Percentiles rank a stretch among this genome's conserved stretches.
phyloP scores from a whole-genome alignment of 768 basidiomycete genomes.

The Lepiota brunneoincarnata region DNA sequence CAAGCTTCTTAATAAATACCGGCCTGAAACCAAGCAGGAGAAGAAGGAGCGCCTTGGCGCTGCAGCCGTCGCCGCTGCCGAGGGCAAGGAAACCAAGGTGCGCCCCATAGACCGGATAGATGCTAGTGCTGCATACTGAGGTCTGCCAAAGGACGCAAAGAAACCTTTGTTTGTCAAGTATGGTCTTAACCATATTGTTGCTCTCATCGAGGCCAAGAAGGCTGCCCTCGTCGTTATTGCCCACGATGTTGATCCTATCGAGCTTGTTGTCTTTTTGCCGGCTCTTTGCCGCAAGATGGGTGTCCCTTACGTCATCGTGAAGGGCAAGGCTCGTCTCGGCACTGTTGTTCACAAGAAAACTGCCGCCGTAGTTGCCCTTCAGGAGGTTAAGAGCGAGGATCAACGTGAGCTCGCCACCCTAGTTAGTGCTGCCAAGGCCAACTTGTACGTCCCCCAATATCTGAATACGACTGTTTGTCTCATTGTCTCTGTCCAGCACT shows the following conservation, averaged over 20 bases:
- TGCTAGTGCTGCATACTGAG: neutral
- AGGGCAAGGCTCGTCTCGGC: slow-evolving; percentile 97
- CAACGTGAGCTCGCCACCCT: slow-evolving; percentile 89
- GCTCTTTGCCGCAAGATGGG: slow-evolving; percentile 99
- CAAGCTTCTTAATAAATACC: slow-evolving; percentile 97
- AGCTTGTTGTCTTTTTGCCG: slow-evolving; percentile 97
- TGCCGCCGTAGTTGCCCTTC: slow-evolving; percentile 83
- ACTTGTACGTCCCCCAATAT: slow-evolving; percentile 67
- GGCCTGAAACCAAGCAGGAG: slow-evolving; percentile 92
- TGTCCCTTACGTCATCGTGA: slow-evolving; percentile 97
- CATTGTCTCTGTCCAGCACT: slow-evolving; percentile 41
- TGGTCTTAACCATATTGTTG: slow-evolving; percentile 95
- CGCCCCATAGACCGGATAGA: too few relatives aligned
- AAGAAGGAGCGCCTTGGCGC: slow-evolving; percentile 92
- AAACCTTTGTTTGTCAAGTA: slow-evolving; percentile 96
- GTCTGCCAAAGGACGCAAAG: slow-evolving; percentile 64
- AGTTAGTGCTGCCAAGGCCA: slow-evolving; percentile 92
- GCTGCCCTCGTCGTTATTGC: slow-evolving; percentile 93
- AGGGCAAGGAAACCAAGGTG: slow-evolving; percentile 56
- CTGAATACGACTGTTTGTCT: neutral
- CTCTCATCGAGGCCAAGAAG: slow-evolving; percentile 97
- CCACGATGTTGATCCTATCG: slow-evolving; percentile 98
- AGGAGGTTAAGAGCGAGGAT: slow-evolving; percentile 96
- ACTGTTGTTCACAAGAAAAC: slow-evolving; percentile 99
- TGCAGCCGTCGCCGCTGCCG: slow-evolving; percentile 73